Percentiles rank a stretch among this genome's conserved stretches.
Conservation (phyloP, 306 rosid species). For the Quercus mongolica region DNA sequence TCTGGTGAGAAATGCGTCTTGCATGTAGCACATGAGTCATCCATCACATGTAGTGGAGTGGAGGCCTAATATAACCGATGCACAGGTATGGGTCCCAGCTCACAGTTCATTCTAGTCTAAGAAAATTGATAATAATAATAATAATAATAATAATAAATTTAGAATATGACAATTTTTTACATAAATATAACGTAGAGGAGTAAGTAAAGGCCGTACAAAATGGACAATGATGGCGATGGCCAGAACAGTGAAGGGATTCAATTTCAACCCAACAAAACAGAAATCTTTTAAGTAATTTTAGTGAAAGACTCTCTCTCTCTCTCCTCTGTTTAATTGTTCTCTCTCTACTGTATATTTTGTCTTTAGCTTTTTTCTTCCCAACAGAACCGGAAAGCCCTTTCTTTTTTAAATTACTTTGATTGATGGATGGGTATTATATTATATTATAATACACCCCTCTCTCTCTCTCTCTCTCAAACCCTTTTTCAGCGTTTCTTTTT, state of each 20-base stretch:
- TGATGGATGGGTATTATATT: slow-evolving; percentile 15
- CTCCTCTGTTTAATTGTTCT: slow-evolving; percentile 16
- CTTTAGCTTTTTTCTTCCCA: slow-evolving; percentile 41
- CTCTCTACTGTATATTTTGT: slow-evolving; percentile 33
- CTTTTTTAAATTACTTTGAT: slow-evolving; percentile 19
- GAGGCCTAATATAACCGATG: too few relatives aligned
- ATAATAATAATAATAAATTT: too few relatives aligned
- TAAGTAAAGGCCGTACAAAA: slow-evolving; percentile 41
- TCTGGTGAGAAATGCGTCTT: too few relatives aligned
- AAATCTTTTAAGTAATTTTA: slow-evolving; percentile 36
- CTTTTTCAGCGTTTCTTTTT: too few relatives aligned
- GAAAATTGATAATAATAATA: too few relatives aligned
- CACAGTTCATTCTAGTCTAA: too few relatives aligned
- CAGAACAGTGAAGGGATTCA: slow-evolving; percentile 50
- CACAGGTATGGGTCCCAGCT: too few relatives aligned
- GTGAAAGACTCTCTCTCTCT: slow-evolving; percentile 15
- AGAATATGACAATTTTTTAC: too few relatives aligned
- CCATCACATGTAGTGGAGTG: too few relatives aligned
- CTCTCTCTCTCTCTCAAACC: not conserved
- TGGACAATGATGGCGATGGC: slow-evolving; percentile 48
- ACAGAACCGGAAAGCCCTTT: slow-evolving; percentile 29
- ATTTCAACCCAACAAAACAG: slow-evolving; percentile 37
- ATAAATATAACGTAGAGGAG: not conserved
- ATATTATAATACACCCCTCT: slow-evolving; percentile 26
- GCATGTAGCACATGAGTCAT: too few relatives aligned